phyloP scores from a whole-genome alignment of 2,329 filamentous ascomycete species.

The Talaromyces marneffei region DNA sequence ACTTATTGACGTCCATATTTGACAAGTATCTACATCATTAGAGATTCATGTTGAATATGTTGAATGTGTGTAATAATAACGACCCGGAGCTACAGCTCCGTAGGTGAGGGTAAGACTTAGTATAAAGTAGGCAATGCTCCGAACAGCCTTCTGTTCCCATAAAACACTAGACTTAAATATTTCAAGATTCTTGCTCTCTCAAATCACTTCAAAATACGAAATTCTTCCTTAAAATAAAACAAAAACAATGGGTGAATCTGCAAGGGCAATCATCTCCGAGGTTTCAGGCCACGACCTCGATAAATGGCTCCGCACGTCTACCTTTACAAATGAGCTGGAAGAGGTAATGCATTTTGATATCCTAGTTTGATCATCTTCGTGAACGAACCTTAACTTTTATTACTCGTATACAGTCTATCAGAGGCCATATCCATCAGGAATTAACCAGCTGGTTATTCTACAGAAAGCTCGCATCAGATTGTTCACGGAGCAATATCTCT shows the following conservation, averaged over 20 bases:
- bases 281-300: constrained; percentile 16
- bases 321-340: constrained; percentile 16
- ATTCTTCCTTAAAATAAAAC: neutral
- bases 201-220: neutral
- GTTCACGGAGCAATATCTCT: constrained; percentile 18
- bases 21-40: neutral
- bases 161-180: neutral
- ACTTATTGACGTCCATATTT: neutral
- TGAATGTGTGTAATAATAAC: neutral
- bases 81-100: neutral
- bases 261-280: constrained; percentile 14
- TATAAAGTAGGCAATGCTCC: neutral
- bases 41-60: neutral
- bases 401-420: constrained; percentile 15
- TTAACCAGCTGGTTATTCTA: constrained; percentile 22
- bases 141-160: neutral
- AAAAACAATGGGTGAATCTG: neutral
- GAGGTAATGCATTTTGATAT: constrained; percentile 12
- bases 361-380: neutral
- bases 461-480: constrained; percentile 22
- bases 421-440: constrained; percentile 21
- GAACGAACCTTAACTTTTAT: neutral
- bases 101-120: neutral
- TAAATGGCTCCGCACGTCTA: constrained; percentile 12
- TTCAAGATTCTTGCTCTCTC: neutral